Percentiles rank a stretch among this genome's conserved stretches.
phyloP scores from a whole-genome alignment of 176 grass and related monocot species.

The Eragrostis nindensis region DNA sequence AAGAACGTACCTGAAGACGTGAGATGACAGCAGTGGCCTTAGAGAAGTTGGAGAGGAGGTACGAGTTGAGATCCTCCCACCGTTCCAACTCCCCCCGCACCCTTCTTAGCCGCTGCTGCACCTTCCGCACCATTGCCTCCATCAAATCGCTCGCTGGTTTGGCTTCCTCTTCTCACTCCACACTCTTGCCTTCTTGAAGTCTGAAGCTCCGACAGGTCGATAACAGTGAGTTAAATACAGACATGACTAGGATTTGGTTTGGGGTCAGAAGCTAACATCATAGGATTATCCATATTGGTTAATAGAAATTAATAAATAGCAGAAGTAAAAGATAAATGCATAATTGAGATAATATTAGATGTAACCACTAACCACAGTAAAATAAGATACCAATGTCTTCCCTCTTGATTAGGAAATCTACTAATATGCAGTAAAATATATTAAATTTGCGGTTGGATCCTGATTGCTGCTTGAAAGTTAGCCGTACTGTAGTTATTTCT shows the following conservation, averaged over 20 bases:
- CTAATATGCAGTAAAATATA: no score
- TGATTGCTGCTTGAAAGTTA: no score
- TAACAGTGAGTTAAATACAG: not conserved
- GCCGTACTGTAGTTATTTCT: no score
- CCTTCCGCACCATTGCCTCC: conserved; percentile 68
- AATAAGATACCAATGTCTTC: not conserved
- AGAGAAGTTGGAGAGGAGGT: conserved; percentile 56
- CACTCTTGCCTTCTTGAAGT: not conserved
- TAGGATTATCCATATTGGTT: not conserved
- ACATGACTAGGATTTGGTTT: not conserved
- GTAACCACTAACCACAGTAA: no score
- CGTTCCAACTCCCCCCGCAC: conserved; percentile 52
- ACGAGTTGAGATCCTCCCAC: conserved; percentile 70
- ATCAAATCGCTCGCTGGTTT: not conserved
- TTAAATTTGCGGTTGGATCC: no score
- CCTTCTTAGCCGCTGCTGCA: conserved; percentile 69
- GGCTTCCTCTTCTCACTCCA: not conserved
- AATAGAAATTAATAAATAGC: not conserved
- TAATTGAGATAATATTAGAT: not conserved
- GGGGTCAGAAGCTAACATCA: not conserved
- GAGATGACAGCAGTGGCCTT: conserved; percentile 55
- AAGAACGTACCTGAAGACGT: conserved; percentile 61
- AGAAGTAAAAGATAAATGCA: not conserved
- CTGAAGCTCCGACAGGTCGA: not conserved
- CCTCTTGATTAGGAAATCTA: no score